Percentiles rank a stretch among this genome's conserved stretches.
These are phyloP conservation scores for Aspergillus steynii DNA, from an alignment of 495 filamentous ascomycete species.

Conservation along the genomic window DNA sequence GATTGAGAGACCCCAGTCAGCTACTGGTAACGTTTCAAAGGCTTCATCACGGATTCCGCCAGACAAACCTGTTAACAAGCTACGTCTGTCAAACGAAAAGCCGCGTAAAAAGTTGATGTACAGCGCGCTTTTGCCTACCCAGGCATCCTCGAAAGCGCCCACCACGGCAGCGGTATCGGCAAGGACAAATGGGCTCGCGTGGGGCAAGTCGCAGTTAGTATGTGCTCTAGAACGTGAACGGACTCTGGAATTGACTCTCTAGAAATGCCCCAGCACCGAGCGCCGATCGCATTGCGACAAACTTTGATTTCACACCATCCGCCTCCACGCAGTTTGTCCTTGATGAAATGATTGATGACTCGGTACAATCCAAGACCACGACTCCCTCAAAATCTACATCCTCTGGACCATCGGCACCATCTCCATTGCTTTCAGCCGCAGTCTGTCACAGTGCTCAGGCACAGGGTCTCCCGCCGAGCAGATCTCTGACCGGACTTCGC, in stretches of 20 bases:
- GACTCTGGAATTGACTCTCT: constrained; percentile 11
- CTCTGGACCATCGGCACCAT: not conserved
- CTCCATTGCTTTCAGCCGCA: not conserved
- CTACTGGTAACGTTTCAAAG: not conserved
- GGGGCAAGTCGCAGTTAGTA: constrained; percentile 35
- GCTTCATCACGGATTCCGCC: not conserved
- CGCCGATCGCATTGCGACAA: constrained; percentile 10
- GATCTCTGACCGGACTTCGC: constrained; percentile 23
- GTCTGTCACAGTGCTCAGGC: constrained; percentile 4
- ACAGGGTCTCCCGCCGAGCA: constrained; percentile 19
- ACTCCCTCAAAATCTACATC: not conserved
- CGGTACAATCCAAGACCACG: constrained; percentile 4
- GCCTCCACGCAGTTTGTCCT: constrained; percentile 33
- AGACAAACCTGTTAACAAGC: constrained; percentile 19
- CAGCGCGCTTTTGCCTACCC: constrained; percentile 37
- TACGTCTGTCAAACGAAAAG: constrained; percentile 38
- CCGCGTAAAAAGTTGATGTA: constrained; percentile 53
- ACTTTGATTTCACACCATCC: constrained; percentile 30
- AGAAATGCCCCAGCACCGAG: constrained; percentile 10
- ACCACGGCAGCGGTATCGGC: not conserved
- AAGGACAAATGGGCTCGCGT: constrained; percentile 10
- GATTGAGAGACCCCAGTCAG: not conserved
- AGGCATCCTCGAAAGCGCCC: constrained; percentile 17
- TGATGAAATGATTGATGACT: constrained; percentile 29
- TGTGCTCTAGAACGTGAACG: constrained; percentile 15